Conservation (phyloP, 495 filamentous ascomycete species). For the Oleoguttula mirabilis region DNA sequence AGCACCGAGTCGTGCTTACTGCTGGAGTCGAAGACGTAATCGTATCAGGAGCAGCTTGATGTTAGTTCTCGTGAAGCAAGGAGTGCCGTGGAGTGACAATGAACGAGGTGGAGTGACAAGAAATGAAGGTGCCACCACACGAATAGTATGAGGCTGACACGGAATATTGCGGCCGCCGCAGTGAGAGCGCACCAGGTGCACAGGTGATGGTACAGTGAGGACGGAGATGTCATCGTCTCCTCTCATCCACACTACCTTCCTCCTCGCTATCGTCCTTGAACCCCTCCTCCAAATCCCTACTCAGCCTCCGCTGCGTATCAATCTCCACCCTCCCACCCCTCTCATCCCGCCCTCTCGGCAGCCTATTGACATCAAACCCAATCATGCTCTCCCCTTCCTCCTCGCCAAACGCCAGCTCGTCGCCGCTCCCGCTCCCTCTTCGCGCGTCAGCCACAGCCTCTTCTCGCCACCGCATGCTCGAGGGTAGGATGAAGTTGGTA, state of each 20-base stretch:
- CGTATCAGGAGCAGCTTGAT: neutral
- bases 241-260: slow-evolving; percentile 34
- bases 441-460: slow-evolving; percentile 35
- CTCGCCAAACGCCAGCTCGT: slow-evolving; percentile 56
- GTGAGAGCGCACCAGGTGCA: neutral
- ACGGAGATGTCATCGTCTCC: slow-evolving; percentile 2
- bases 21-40: no score
- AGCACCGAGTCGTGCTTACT: no score
- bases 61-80: neutral
- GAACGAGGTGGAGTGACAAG: neutral
- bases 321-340: slow-evolving; percentile 35
- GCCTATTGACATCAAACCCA: slow-evolving; percentile 42
- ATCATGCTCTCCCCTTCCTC: slow-evolving; percentile 55
- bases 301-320: slow-evolving; percentile 46
- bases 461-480: slow-evolving; percentile 4
- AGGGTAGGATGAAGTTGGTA: slow-evolving; percentile 41
- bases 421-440: slow-evolving; percentile 39
- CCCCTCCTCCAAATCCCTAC: slow-evolving; percentile 71
- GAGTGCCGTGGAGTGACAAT: neutral
- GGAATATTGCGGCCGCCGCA: neutral
- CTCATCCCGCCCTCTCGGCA: slow-evolving; percentile 34
- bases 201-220: neutral
- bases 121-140: neutral
- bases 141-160: neutral
- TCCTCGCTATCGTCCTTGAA: slow-evolving; percentile 74